phyloP scores from a whole-genome alignment of 768 basidiomycete genomes.

The Thelephora ganbajun region DNA sequence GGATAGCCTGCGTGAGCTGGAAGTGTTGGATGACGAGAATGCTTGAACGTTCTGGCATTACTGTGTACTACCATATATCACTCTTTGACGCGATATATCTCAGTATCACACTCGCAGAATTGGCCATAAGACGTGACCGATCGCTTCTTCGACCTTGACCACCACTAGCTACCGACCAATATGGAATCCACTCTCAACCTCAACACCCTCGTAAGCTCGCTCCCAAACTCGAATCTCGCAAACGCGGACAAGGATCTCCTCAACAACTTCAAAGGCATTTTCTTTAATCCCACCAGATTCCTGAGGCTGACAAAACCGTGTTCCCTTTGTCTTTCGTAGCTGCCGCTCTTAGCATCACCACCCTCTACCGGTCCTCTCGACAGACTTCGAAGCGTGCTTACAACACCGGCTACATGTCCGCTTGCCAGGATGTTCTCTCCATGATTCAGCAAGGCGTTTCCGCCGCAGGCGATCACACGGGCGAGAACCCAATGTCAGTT shows the following conservation, averaged over 20 bases:
- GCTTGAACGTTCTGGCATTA: too few relatives aligned
- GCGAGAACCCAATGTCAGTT: slow-evolving; percentile 50
- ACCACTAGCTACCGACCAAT: background rate
- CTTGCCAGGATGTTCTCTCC: slow-evolving; percentile 66
- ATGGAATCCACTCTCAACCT: slow-evolving; percentile 67
- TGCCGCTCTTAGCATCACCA: slow-evolving; percentile 74
- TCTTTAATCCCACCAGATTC: background rate
- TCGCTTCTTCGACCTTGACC: background rate
- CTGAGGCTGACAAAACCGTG: slow-evolving; percentile 3
- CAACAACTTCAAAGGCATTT: slow-evolving; percentile 67
- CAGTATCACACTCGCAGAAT: too few relatives aligned
- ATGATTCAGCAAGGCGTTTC: slow-evolving; percentile 81
- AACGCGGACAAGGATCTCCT: slow-evolving; percentile 72
- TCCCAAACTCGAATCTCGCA: slow-evolving; percentile 53
- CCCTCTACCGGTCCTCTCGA: slow-evolving; percentile 68
- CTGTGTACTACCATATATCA: too few relatives aligned
- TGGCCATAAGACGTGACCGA: too few relatives aligned
- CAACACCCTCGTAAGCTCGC: slow-evolving; percentile 63
- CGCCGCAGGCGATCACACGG: slow-evolving; percentile 21
- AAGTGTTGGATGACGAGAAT: too few relatives aligned
- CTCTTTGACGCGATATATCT: too few relatives aligned
- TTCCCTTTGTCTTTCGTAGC: slow-evolving; percentile 26
- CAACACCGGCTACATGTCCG: slow-evolving; percentile 66
- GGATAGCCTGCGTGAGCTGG: too few relatives aligned
- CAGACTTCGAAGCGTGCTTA: slow-evolving; percentile 69